A percentile compares a stretch with the other conserved stretches of the same genome.
These are phyloP conservation scores for Thalassia testudinum DNA, from an alignment of 116 monocot species.

Conservation along the genomic window DNA sequence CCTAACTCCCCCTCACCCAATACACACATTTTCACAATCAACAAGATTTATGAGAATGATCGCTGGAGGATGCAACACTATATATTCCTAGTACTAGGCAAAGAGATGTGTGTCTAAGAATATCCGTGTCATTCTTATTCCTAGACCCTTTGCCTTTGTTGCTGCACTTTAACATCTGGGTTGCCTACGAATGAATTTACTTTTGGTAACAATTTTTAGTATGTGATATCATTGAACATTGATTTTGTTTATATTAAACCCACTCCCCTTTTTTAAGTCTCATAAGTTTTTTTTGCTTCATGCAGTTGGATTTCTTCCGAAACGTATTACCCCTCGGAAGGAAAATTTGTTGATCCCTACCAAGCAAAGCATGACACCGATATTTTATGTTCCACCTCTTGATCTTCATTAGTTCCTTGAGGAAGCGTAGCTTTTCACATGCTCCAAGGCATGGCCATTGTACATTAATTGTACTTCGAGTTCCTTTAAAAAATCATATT, in stretches of 20 bases:
- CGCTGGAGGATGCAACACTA: too few relatives aligned
- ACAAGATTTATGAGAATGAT: too few relatives aligned
- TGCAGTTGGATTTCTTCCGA: conserved; percentile 90
- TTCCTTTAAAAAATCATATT: too few relatives aligned
- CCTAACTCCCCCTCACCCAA: too few relatives aligned
- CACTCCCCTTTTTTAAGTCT: neutral
- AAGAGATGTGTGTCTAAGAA: conserved; percentile 57
- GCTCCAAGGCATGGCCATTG: too few relatives aligned
- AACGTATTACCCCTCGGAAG: conserved; percentile 60
- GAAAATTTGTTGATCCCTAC: conserved; percentile 58
- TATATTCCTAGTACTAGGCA: conserved; percentile 20
- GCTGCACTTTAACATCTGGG: conserved; percentile 89
- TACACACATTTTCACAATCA: too few relatives aligned
- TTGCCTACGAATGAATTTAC: conserved; percentile 71
- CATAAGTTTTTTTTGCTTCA: conserved; percentile 2
- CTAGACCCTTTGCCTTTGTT: conserved; percentile 82
- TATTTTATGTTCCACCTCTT: conserved; percentile 96
- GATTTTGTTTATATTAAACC: too few relatives aligned
- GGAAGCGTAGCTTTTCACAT: too few relatives aligned
- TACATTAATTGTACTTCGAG: too few relatives aligned
- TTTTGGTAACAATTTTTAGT: conserved; percentile 51
- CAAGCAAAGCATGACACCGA: conserved; percentile 52
- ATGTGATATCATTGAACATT: too few relatives aligned
- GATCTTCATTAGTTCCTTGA: conserved; percentile 88
- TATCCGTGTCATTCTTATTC: conserved; percentile 76